These are phyloP conservation scores for Eucalyptus pauciflora DNA, from an alignment of 345 rosid species.

Conservation along the genomic window DNA sequence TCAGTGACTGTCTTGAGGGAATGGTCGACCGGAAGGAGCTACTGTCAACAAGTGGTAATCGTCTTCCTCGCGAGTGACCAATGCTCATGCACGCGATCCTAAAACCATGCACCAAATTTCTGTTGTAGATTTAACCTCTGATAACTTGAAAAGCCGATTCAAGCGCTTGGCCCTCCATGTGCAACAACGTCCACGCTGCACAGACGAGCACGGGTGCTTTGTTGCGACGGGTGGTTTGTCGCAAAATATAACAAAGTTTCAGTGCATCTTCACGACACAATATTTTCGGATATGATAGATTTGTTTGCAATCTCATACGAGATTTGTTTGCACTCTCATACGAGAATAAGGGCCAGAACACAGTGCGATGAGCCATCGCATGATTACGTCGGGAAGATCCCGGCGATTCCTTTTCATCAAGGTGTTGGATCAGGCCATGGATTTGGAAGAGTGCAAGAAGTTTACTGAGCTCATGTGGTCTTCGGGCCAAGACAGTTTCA, in stretches of 20 bases:
- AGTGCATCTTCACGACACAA: neutral
- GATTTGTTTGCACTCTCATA: conserved; percentile 14
- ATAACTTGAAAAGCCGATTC: conserved; percentile 8
- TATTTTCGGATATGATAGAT: neutral
- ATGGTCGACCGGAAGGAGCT: neutral
- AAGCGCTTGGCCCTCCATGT: neutral
- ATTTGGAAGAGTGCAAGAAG: conserved; percentile 1
- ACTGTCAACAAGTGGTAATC: neutral
- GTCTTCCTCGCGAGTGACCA: neutral
- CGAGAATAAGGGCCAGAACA: conserved; percentile 12
- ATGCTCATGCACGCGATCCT: neutral
- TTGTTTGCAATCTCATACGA: conserved; percentile 5
- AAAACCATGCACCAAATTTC: conserved; percentile 2
- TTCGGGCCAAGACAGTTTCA: conserved; percentile 10
- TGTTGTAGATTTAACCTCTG: conserved; percentile 1
- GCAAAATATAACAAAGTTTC: neutral
- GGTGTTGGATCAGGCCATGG: conserved; percentile 12
- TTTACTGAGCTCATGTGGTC: conserved; percentile 33
- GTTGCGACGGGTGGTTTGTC: neutral
- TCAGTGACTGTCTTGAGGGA: neutral
- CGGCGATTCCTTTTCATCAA: conserved; percentile 13
- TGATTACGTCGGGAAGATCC: conserved; percentile 15
- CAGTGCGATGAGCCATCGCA: conserved; percentile 11
- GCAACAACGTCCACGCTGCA: neutral
- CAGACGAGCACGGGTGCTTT: conserved; percentile 1